Conservation (phyloP, 2,329 filamentous ascomycete species). For the Nigrospora oryzae region DNA sequence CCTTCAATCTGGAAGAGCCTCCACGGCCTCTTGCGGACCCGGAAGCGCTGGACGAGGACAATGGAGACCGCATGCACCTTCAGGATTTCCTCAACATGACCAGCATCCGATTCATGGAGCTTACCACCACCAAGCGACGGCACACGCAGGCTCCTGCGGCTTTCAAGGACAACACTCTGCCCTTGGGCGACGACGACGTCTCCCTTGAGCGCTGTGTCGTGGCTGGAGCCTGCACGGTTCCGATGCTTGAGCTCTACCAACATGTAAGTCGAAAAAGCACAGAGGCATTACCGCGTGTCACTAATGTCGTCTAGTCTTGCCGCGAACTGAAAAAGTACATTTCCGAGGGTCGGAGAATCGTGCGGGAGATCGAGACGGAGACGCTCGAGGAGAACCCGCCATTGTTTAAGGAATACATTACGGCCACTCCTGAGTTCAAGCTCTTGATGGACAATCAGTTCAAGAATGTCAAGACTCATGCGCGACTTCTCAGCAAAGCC, state of each 20-base stretch:
- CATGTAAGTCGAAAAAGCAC: conserved; percentile 46
- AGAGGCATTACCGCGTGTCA: not conserved
- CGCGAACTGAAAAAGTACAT: conserved; percentile 96
- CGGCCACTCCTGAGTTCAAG: conserved; percentile 75
- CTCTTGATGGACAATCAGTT: conserved; percentile 91
- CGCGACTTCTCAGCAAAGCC: conserved; percentile 81
- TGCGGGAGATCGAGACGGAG: conserved; percentile 83
- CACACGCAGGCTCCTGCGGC: conserved; percentile 63
- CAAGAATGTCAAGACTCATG: conserved; percentile 93
- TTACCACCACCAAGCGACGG: conserved; percentile 90
- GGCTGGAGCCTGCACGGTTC: conserved; percentile 82
- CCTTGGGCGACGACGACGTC: conserved; percentile 42
- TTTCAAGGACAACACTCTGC: conserved; percentile 31
- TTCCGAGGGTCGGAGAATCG: conserved; percentile 80
- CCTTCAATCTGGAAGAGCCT: conserved; percentile 34
- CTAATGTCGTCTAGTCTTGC: conserved; percentile 49
- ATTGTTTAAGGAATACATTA: conserved; percentile 85
- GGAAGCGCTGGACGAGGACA: conserved; percentile 37
- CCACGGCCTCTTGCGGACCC: conserved; percentile 20
- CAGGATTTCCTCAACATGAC: conserved; percentile 94
- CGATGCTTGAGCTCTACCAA: conserved; percentile 90
- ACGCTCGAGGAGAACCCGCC: conserved; percentile 86
- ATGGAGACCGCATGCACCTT: conserved; percentile 63
- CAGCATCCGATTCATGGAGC: conserved; percentile 95
- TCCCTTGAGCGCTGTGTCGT: conserved; percentile 73